Percentiles rank a stretch among this genome's conserved stretches.
Conservation (phyloP, 2,329 filamentous ascomycete genomes). For the Cadophora sp. region DNA sequence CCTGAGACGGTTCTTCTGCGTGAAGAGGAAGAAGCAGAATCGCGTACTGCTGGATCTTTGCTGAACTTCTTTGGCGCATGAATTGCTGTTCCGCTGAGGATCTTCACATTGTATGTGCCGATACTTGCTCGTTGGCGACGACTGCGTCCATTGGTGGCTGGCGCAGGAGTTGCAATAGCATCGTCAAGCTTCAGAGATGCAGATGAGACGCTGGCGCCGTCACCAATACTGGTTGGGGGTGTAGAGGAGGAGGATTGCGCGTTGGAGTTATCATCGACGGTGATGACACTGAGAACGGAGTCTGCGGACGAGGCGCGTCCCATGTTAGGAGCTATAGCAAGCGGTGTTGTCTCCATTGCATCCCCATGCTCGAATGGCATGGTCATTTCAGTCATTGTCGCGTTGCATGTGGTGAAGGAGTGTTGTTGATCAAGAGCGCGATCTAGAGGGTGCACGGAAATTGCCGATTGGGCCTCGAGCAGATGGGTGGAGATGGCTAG, state of each 20-base stretch:
- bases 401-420: slow-evolving; percentile 22
- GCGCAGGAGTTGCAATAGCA: slow-evolving; percentile 16
- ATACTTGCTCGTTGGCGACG: slow-evolving; percentile 62
- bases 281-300: slow-evolving; percentile 39
- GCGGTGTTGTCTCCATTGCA: slow-evolving; percentile 31
- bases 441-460: slow-evolving; percentile 14
- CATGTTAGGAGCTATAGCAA: slow-evolving; percentile 25
- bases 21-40: slow-evolving; percentile 7
- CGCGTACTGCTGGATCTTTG: slow-evolving; percentile 48
- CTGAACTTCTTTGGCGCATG: slow-evolving; percentile 53
- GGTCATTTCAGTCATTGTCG: slow-evolving; percentile 22
- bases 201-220: slow-evolving; percentile 64
- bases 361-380: slow-evolving; percentile 38
- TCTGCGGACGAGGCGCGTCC: slow-evolving; percentile 40
- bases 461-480: slow-evolving; percentile 15
- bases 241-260: slow-evolving; percentile 50
- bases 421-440: slow-evolving; percentile 18
- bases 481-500: neutral
- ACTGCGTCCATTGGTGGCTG: slow-evolving; percentile 50
- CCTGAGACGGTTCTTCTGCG: slow-evolving; percentile 55
- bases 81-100: slow-evolving; percentile 65
- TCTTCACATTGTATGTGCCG: slow-evolving; percentile 71
- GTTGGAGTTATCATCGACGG: slow-evolving; percentile 40
- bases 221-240: slow-evolving; percentile 70
- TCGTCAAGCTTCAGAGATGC: slow-evolving; percentile 45